phyloP scores from a whole-genome alignment of 2,329 filamentous ascomycete species.

The Aspergillus eucalypticola region DNA sequence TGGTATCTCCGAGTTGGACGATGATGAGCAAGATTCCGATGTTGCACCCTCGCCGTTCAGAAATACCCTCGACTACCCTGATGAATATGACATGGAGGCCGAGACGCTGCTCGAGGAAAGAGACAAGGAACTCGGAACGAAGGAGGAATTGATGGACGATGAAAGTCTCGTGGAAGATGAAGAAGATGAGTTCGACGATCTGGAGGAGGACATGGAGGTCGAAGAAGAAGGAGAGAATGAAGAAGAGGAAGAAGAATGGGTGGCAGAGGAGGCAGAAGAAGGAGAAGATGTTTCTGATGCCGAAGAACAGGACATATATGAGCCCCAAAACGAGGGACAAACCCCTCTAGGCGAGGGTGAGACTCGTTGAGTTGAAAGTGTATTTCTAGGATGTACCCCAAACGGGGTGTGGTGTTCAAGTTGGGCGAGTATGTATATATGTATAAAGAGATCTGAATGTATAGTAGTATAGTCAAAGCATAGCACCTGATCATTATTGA shows the following conservation, averaged over 20 bases:
- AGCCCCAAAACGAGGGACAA: neutral
- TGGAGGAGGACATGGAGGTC: neutral
- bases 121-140: constrained; percentile 16
- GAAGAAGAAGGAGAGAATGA: neutral
- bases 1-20: neutral
- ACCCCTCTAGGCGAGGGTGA: neutral
- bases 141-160: constrained; percentile 23
- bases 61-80: constrained; percentile 22
- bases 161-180: constrained; percentile 11
- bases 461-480: neutral
- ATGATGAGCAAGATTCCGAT: constrained; percentile 1
- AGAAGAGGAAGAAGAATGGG: too few species aligned
- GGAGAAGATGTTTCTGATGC: neutral
- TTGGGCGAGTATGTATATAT: neutral
- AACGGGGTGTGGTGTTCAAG: neutral
- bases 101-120: constrained; percentile 22
- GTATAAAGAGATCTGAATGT: constrained; percentile 1
- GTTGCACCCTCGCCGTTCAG: constrained; percentile 1
- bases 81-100: constrained; percentile 30
- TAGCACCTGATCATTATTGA: too few species aligned
- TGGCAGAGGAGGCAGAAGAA: too few species aligned
- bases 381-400: neutral
- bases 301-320: neutral
- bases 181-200: neutral
- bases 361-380: neutral